These are phyloP conservation scores for Pseudopyricularia cyperi DNA, from an alignment of 2,329 filamentous ascomycete genomes.

Conservation along the genomic window DNA sequence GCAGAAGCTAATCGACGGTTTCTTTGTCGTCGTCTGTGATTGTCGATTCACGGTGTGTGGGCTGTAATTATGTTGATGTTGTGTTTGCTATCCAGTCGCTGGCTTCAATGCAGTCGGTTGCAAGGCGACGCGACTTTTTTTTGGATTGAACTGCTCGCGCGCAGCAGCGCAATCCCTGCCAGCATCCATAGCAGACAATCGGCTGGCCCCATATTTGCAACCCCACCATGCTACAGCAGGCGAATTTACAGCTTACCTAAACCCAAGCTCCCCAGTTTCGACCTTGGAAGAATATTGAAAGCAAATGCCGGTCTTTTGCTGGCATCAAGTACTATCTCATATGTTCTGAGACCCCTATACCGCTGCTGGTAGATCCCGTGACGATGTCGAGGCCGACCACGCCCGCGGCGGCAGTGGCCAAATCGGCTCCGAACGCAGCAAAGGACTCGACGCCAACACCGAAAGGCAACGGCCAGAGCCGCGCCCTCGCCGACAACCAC, in stretches of 20 bases:
- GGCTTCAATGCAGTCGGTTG: not conserved
- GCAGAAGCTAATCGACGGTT: not conserved
- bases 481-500: not conserved
- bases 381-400: constrained; percentile 15
- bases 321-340: too few species aligned
- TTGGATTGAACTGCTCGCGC: not conserved
- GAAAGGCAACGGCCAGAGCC: not conserved
- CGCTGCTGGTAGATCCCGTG: constrained; percentile 18
- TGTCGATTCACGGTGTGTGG: too few species aligned
- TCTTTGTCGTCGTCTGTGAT: too few species aligned
- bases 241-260: not conserved
- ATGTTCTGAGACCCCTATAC: constrained; percentile 4
- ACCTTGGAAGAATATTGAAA: not conserved
- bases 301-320: not conserved
- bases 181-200: too few species aligned
- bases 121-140: constrained; percentile 1
- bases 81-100: not conserved
- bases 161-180: not conserved
- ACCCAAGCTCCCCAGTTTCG: not conserved
- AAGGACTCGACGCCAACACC: not conserved
- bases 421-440: constrained; percentile 1
- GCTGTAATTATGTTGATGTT: too few species aligned
- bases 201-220: not conserved
- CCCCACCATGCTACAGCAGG: not conserved
- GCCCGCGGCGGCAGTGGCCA: constrained; percentile 7